Conservation (phyloP, 331 rosid species). For the Saraca asoca region DNA sequence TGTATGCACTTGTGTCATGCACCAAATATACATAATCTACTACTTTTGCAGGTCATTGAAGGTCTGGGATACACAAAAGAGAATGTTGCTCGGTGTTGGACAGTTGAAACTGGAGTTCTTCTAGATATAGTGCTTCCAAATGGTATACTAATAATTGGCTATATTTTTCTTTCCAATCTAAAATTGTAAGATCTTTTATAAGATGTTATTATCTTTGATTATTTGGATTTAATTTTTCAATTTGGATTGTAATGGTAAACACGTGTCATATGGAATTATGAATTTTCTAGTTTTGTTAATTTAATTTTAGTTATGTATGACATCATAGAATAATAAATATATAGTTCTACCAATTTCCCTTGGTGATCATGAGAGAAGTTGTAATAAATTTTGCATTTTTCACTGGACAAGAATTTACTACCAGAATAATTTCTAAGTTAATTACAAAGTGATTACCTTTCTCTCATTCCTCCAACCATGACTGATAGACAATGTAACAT, state of each 20-base stretch:
- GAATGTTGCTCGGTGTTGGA: slow-evolving; percentile 99
- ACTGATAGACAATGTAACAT: slow-evolving; percentile 11
- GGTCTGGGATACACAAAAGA: slow-evolving; percentile 99
- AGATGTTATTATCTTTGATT: slow-evolving; percentile 21
- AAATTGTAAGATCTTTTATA: slow-evolving; percentile 10
- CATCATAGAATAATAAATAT: not conserved
- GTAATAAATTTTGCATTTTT: slow-evolving; percentile 23
- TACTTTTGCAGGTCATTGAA: slow-evolving; percentile 78
- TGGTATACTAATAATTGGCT: slow-evolving; percentile 47
- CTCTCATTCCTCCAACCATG: slow-evolving; percentile 5
- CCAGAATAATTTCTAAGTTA: slow-evolving; percentile 2
- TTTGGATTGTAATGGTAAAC: not conserved
- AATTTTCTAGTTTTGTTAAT: too few relatives aligned
- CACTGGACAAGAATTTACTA: not conserved
- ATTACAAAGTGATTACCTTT: slow-evolving; percentile 1
- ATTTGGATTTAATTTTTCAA: slow-evolving; percentile 17
- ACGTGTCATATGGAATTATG: too few relatives aligned
- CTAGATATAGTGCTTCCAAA: slow-evolving; percentile 91
- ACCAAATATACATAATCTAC: slow-evolving; percentile 26
- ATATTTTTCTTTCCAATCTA: slow-evolving; percentile 12
- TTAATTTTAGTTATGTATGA: not conserved
- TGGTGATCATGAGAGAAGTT: slow-evolving; percentile 2
- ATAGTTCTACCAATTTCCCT: not conserved
- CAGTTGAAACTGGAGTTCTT: slow-evolving; percentile 95
- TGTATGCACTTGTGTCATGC: slow-evolving; percentile 25